Evolutionary conservation across 164 flowering plant species (phyloP), one percentile per base, ranked within the genome.

Genomic region (Santalum album): DNA sequence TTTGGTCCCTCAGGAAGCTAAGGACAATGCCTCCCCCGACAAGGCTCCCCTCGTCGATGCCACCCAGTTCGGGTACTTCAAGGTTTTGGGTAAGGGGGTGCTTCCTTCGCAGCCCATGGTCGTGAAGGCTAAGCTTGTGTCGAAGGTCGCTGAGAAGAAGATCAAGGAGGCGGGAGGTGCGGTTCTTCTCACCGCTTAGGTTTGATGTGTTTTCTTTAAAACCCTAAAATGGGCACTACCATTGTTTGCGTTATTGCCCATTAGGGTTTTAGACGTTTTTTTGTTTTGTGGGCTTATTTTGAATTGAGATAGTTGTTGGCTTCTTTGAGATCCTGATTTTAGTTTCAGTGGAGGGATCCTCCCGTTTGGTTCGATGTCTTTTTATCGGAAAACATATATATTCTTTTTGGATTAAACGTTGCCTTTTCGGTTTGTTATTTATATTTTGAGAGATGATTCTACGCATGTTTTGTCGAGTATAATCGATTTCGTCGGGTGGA

Each of bases 61-160:
- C 20, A 59, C 76, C 6, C 70, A 69, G 69, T 62, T 58, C 29
- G 76, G 76, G 1, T 72, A 57, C 57, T 72, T 72, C 44, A 72
- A 72, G 67, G 75, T 72, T 18, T 22, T 72, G 27, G 76, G 76
- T 0, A 72, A 72, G 25, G 76, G 76, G 0, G 57, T 63, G 16
- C 21, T 72, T 53, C 73, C 73, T 3, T 49, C 55, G 27, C 69
- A 72, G 62, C 76, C 76, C 9, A 12, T 72, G 16, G 76, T 72
- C 5, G 71, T 72, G 16, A 72, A 72, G 66, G 76, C 76, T 17
- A 72, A 69, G 73, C 66, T 72, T 1, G 52, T 46, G 5, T 46
- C 50, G 12, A 46, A 46, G 25, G 18, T 6, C 23, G 50, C 50
- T 9, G 50, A 46, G 50, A 46, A 46, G 25, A 46, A 46, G 25